Evolutionary conservation across 1,139 yeast species (phyloP), one percentile per base, ranked within the genome.

Genomic region (Scheffersomyces quercinus): DNA sequence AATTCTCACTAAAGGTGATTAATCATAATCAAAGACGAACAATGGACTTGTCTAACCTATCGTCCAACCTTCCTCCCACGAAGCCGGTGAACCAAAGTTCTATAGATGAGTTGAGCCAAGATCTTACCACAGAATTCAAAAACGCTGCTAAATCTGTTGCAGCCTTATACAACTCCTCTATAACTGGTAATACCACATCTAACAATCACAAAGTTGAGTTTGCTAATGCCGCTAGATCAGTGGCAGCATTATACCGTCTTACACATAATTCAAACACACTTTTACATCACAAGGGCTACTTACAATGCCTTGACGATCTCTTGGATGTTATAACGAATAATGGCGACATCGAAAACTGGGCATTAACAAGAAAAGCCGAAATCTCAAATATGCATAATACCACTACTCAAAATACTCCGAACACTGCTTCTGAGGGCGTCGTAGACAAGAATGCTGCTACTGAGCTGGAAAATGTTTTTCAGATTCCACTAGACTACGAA

Each of bases 191-290:
- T 32, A 40, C 46, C 15, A 37, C 49, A 6, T 37, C 41, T 2
- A 39, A 42, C 34, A 44, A 44, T 16, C 58, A 48, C 6, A 73
- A 81, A 28, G 57, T 65, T 1, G 86, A 82, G 51, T 83, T 83
- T 62, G 78, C 83, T 43, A 67, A 69, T 42, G 88, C 88, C 8
- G 88, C 88, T 28, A 74, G 79, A 45, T 78, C 86, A 3, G 85
- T 83, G 35, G 85, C 88, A 3, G 73, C 83, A 1, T 64, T 83
- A 9, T 83, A 82, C 53, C 67, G 85, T 41, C 57, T 80, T 8
- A 73, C 85, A 13, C 74, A 76, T 44, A 69, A 72, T 38, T 68
- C 77, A 32, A 70, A 65, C 29, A 60, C 73, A 4, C 49, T 77
- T 35, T 55, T 76, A 24, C 71, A 70, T 39, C 70, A 75, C 37